phyloP scores from a whole-genome alignment of 2,329 filamentous ascomycete species.

The Sporothrix humicola region DNA sequence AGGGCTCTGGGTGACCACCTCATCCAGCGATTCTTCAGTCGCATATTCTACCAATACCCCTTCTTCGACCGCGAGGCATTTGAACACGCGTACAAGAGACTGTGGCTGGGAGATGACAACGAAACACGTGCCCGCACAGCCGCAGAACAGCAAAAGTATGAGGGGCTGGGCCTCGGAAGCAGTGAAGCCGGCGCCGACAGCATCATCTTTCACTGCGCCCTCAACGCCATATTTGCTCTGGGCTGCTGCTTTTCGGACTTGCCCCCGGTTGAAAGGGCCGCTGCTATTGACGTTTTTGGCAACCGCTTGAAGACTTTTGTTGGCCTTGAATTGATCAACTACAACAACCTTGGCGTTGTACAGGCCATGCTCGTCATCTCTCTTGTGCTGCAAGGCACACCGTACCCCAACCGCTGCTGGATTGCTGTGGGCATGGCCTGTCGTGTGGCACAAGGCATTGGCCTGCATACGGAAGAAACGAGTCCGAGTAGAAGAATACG shows the following conservation, averaged over 20 bases:
- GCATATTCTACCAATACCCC: conserved; percentile 52
- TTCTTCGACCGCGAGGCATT: conserved; percentile 53
- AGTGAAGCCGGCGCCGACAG: conserved; percentile 41
- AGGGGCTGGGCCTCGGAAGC: conserved; percentile 32
- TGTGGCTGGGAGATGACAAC: conserved; percentile 28
- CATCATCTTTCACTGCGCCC: conserved; percentile 50
- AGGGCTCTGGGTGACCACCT: conserved; percentile 51
- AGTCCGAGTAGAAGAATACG: conserved; percentile 27
- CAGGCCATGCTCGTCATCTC: conserved; percentile 47
- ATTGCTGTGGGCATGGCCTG: conserved; percentile 51
- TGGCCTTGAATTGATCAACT: conserved; percentile 48
- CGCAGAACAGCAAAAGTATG: conserved; percentile 13
- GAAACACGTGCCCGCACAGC: conserved; percentile 1
- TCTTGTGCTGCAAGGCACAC: conserved; percentile 50
- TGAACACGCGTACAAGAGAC: conserved; percentile 37
- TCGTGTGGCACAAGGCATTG: conserved; percentile 50
- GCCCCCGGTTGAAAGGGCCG: conserved; percentile 39
- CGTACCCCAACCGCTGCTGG: conserved; percentile 51
- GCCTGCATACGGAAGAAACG: conserved; percentile 46
- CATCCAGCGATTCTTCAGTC: conserved; percentile 48
- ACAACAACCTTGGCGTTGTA: conserved; percentile 46
- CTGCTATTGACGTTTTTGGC: conserved; percentile 46
- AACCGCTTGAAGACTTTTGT: conserved; percentile 46
- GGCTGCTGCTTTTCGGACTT: conserved; percentile 39
- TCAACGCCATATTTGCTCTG: conserved; percentile 53